Percentiles rank a stretch among this genome's conserved stretches.
phyloP scores from a whole-genome alignment of 495 filamentous ascomycete species.

The Neurospora sp. region DNA sequence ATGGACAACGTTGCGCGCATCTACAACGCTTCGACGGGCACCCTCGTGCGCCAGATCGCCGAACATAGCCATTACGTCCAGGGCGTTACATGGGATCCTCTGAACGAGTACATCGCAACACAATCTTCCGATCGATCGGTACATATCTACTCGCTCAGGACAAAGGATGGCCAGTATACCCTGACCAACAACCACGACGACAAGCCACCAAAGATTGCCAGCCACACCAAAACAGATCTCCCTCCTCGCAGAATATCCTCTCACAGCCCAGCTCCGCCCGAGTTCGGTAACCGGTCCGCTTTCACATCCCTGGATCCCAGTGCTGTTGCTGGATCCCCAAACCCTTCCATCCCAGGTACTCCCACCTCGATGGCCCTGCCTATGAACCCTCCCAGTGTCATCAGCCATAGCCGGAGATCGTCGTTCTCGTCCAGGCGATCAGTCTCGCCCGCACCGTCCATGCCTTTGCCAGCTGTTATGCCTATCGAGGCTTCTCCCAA shows the following conservation, averaged over 20 bases:
- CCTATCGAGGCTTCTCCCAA: constrained; percentile 83
- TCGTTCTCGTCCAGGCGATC: constrained; percentile 94
- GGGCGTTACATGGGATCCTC: constrained; percentile 95
- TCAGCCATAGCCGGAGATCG: constrained; percentile 84
- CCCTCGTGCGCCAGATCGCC: constrained; percentile 89
- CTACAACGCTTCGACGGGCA: constrained; percentile 87
- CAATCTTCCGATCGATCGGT: constrained; percentile 97
- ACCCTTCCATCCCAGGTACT: constrained; percentile 88
- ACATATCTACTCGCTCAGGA: constrained; percentile 92
- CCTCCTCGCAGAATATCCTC: constrained; percentile 83
- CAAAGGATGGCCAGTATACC: constrained; percentile 92
- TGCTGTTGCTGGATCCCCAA: constrained; percentile 65
- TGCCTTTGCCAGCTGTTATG: constrained; percentile 95
- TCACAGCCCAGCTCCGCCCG: constrained; percentile 85
- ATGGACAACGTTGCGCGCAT: constrained; percentile 99
- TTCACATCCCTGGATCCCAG: constrained; percentile 40
- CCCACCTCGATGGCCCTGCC: constrained; percentile 81
- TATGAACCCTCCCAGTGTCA: constrained; percentile 87
- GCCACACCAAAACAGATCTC: constrained; percentile 74
- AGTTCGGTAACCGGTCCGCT: constrained; percentile 49
- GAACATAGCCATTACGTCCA: constrained; percentile 99
- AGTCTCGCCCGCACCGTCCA: constrained; percentile 86
- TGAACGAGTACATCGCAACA: constrained; percentile 96
- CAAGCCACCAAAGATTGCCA: constrained; percentile 37
- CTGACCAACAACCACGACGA: constrained; percentile 40